Base-by-base conservation (phyloP, 768 basidiomycete species). In the Boletus tylopilopsis region DNA sequence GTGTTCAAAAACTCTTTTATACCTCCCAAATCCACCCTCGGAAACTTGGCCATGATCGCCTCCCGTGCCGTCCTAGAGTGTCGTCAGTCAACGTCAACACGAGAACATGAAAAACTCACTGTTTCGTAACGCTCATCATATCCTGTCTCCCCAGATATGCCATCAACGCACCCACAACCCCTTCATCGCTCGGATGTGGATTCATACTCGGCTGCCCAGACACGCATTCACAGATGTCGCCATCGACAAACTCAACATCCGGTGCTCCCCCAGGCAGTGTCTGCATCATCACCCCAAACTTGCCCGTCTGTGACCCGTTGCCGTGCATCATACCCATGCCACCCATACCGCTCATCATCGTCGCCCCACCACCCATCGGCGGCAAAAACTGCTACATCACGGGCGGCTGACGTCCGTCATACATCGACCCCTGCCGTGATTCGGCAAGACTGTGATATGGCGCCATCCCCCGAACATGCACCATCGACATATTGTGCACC, bases 81-180 rank as follows among this genome's bases (percentile, higher is more conserved):
- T n/a, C n/a, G n/a, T n/a, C n/a, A 3, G 13, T 11, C 29, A 30
- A 4, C 29, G 4, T 23, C 15, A 40, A 36, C 9, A 45, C 16
- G 41, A 49, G 37, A 30, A 43, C 29, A 13, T 13, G 29, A 30
- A 16, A 18, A 34, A 74, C 90, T 68, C 62, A 94, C 90, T 92
- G 93, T 79, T 94, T 94, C 66, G 92, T 93, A 51, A 96, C 91
- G 48, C 83, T 87, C 94, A 96, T 95, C 63, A 96, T 68, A 68
- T 97, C 93, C 70, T 95, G 93, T 12, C 87, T 90, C 55, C 91
- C 88, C 58, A 97, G 67, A 63, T 93, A 94, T 54, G 80, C 82
- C 54, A 90, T 78, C 45, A 98, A 68, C n/a, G 90, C 87, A 35
- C 70, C 79, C 66, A 91, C 80, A 9, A 98, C 71, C 52, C 94